A percentile compares a stretch with the other conserved stretches of the same genome.
phyloP scores from a whole-genome alignment of 371 early-diverging fungal species.

The Apophysomyces trapeziformis region DNA sequence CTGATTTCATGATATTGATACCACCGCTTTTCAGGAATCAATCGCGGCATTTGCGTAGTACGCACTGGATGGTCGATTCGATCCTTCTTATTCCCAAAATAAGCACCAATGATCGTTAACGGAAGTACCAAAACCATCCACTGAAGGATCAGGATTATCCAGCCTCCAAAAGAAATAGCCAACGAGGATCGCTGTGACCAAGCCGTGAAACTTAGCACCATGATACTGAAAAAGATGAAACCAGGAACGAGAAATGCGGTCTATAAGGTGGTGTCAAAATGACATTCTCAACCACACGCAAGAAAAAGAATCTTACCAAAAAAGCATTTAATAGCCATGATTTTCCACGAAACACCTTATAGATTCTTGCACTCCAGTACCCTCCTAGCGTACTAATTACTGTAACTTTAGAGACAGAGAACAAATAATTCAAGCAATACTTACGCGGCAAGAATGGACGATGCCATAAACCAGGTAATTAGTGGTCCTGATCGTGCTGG shows the following conservation, averaged over 20 bases:
- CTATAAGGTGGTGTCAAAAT: conserved; percentile 16
- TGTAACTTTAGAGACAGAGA: background rate
- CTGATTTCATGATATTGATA: conserved; percentile 38
- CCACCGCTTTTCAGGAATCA: conserved; percentile 47
- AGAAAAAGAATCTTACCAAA: conserved; percentile 30
- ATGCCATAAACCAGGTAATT: conserved; percentile 23
- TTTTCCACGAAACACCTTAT: conserved; percentile 50
- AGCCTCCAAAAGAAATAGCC: conserved; percentile 46
- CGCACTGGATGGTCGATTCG: conserved; percentile 48
- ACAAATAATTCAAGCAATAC: background rate
- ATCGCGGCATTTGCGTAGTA: conserved; percentile 47
- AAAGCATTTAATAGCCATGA: conserved; percentile 50
- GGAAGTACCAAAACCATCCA: conserved; percentile 38
- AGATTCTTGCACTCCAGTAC: conserved; percentile 45
- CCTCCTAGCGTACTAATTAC: conserved; percentile 36
- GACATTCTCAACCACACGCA: background rate
- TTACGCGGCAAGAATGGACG: conserved; percentile 36
- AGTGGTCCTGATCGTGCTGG: conserved; percentile 44
- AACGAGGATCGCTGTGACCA: conserved; percentile 50
- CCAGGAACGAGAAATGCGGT: conserved; percentile 41
- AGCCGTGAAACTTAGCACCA: conserved; percentile 27
- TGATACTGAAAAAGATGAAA: conserved; percentile 22
- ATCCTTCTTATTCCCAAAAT: conserved; percentile 39
- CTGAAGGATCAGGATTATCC: conserved; percentile 30
- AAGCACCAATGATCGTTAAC: conserved; percentile 40